Base-by-base conservation (phyloP, 2,329 filamentous ascomycete genomes). In the Aspergillus hiratsukae region DNA sequence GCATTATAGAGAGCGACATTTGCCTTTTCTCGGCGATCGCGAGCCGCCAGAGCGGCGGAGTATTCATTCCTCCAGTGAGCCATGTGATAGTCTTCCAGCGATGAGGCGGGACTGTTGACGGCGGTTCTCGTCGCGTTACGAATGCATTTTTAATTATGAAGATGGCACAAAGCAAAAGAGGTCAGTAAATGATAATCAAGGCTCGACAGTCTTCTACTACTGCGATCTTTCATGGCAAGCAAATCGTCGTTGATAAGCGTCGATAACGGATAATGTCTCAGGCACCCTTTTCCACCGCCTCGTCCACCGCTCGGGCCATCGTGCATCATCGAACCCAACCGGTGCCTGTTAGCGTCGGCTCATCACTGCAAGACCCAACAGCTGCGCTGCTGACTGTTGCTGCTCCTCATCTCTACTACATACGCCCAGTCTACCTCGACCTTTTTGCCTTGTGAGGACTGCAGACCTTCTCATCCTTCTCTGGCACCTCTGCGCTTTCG, bases 21-120 rank as follows among this genome's bases (percentile, higher is more conserved):
- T 56, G 79, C 80, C 67, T 84, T 81, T 68, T 91, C 88, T 60
- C 85, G 82, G 67, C 85, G 82, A 66, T 90, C 89, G 61, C 86
- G 81, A 66, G 88, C 86, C 64, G 85, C 82, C 62, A 97, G 80
- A 62, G 88, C 87, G 59, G 84, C 80, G 60, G 90, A 80, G 73
- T 96, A 97, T 67, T 95, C 89, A 63, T 89, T 86, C 68, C 87
- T 83, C 89, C 92, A 95, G 78, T 83, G 84, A 61, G 84, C 81
- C 83, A 86, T 85, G 25, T 60, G 58, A 60, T 57, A 54, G 49
- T 51, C 46, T 45, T 46, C 19, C 19, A 7, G 49, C 58, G 52
- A 61, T 56, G 58, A 58, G 49, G 45, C 23, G 64, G 58, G 37
- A 49, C 48, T 52, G 57, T 29, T 52, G 56, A 52, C 48, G 27